Conservation (phyloP, 345 rosid genomes). For the Melaleuca quinquenervia region DNA sequence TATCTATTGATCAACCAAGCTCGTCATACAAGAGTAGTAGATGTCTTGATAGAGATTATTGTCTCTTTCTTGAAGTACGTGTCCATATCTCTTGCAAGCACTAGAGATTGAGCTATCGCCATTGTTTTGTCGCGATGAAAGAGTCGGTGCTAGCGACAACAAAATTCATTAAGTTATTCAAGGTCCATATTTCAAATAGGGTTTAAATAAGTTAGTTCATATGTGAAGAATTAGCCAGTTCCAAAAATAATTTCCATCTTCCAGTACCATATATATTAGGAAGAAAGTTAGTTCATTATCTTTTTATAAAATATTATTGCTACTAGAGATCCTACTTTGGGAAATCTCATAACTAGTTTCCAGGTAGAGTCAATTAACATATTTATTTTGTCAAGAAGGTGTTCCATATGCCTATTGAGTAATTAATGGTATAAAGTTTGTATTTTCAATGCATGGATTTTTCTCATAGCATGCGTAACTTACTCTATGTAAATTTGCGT, state of each 20-base stretch:
- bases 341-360: too few relatives aligned
- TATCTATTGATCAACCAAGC: not conserved
- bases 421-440: not conserved
- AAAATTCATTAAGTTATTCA: not conserved
- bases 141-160: not conserved
- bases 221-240: not conserved
- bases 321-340: too few relatives aligned
- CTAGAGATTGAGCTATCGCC: not conserved
- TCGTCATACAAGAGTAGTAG: not conserved
- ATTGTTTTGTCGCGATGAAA: not conserved
- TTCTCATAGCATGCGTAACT: too few relatives aligned
- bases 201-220: not conserved
- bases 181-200: not conserved
- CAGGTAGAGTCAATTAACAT: too few relatives aligned
- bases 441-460: not conserved
- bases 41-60: not conserved
- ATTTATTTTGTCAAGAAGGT: too few relatives aligned
- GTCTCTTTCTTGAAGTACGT: not conserved
- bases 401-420: not conserved
- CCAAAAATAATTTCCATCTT: too few relatives aligned
- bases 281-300: too few relatives aligned
- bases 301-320: too few relatives aligned
- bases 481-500: not conserved
- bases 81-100: not conserved
- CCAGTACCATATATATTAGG: not conserved